phyloP scores from a whole-genome alignment of 2,329 filamentous ascomycete genomes.

The Myriosclerotinia curreyana region DNA sequence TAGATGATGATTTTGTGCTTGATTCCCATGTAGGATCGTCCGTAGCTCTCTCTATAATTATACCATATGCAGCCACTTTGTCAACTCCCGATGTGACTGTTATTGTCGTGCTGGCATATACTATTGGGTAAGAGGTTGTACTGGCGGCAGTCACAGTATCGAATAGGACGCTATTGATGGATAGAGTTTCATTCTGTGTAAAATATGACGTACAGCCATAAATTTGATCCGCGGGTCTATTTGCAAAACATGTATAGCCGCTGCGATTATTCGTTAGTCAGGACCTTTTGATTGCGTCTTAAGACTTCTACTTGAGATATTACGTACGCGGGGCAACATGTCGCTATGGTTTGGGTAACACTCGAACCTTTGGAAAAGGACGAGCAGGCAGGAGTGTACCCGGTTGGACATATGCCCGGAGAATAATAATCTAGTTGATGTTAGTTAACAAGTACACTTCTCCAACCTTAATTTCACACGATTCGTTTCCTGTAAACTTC shows the following conservation, averaged over 20 bases:
- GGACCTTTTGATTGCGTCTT: background rate
- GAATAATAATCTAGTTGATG: conserved; percentile 13
- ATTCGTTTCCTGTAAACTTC: too few relatives aligned
- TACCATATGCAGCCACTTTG: conserved; percentile 6
- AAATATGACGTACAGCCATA: conserved; percentile 19
- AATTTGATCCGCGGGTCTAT: conserved; percentile 3
- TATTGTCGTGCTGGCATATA: conserved; percentile 5
- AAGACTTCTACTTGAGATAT: background rate
- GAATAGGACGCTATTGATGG: conserved; percentile 9
- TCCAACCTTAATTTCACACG: background rate
- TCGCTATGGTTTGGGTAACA: conserved; percentile 10
- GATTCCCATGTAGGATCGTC: conserved; percentile 11
- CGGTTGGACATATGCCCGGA: conserved; percentile 9
- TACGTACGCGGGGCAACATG: conserved; percentile 19
- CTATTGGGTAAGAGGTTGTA: background rate
- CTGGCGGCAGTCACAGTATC: background rate
- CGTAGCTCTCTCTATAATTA: conserved; percentile 14
- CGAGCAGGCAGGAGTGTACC: conserved; percentile 13
- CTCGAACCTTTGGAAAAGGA: conserved; percentile 5
- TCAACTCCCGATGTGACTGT: conserved; percentile 3
- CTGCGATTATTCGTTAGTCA: background rate
- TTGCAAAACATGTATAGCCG: conserved; percentile 12
- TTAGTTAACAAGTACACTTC: background rate
- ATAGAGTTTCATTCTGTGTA: background rate
- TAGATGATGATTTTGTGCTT: background rate